phyloP scores from a whole-genome alignment of 495 filamentous ascomycete species.

The Astrothelium macrocarpum region DNA sequence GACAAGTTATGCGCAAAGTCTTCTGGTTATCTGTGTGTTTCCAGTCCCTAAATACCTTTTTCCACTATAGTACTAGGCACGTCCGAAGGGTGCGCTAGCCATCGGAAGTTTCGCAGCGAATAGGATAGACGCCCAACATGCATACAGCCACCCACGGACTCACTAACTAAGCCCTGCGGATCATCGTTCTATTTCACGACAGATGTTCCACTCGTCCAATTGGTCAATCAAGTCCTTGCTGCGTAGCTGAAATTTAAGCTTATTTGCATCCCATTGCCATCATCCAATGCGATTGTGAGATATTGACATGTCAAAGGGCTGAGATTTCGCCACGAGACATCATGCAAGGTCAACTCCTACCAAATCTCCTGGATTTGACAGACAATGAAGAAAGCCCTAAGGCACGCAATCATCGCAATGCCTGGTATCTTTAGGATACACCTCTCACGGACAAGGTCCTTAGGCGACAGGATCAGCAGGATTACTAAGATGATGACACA shows the following conservation, averaged over 20 bases:
- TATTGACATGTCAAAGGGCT: background rate
- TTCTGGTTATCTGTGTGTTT: background rate
- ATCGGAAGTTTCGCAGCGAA: background rate
- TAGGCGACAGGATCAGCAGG: too few relatives aligned
- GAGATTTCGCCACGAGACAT: background rate
- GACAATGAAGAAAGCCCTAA: background rate
- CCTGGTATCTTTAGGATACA: too few relatives aligned
- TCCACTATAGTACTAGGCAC: background rate
- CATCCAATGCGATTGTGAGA: background rate
- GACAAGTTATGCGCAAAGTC: background rate
- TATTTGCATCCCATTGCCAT: background rate
- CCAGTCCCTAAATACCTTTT: background rate
- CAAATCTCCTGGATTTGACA: background rate
- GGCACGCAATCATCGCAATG: background rate
- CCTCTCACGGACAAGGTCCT: too few relatives aligned
- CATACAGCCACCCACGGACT: background rate
- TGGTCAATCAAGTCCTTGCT: background rate
- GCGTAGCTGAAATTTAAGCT: slow-evolving; percentile 5
- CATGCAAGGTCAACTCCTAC: background rate
- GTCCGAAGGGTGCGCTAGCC: background rate
- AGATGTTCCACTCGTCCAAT: background rate
- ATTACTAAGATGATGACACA: too few relatives aligned
- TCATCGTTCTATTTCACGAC: background rate
- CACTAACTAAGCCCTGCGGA: background rate
- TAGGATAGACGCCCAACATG: background rate